Percentiles rank a stretch among this genome's conserved stretches.
These are phyloP conservation scores for Teunomyces panamensis DNA, from an alignment of 805 yeast species.

Conservation along the genomic window DNA sequence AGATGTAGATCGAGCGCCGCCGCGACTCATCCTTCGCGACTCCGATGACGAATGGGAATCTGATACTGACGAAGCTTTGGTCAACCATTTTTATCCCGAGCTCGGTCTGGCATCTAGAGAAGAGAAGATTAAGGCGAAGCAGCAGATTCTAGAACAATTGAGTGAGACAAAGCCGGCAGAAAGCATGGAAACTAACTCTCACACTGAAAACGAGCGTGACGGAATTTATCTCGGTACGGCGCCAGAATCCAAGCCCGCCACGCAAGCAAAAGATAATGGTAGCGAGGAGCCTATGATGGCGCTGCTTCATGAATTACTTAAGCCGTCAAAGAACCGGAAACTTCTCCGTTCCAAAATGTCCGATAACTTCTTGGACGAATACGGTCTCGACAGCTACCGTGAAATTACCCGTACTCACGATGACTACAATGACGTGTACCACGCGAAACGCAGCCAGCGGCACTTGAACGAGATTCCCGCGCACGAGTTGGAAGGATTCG, in stretches of 20 bases:
- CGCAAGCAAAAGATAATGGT: conserved; percentile 6
- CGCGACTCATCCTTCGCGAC: conserved; percentile 23
- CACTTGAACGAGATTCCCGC: conserved; percentile 23
- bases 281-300: conserved; percentile 11
- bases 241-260: no score
- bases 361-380: conserved; percentile 36
- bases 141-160: conserved; percentile 28
- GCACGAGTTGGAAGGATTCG: conserved; percentile 33
- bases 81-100: conserved; percentile 40
- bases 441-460: conserved; percentile 14
- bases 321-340: conserved; percentile 21
- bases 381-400: conserved; percentile 32
- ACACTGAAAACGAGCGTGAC: conserved; percentile 12
- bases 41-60: conserved; percentile 40
- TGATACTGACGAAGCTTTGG: conserved; percentile 35
- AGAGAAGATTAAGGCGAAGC: conserved; percentile 34
- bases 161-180: conserved; percentile 9
- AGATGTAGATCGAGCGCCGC: conserved; percentile 6
- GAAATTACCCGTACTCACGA: conserved; percentile 22
- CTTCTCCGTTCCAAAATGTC: conserved; percentile 27
- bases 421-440: conserved; percentile 26
- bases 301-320: conserved; percentile 20
- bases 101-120: conserved; percentile 34
- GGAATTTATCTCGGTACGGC: conserved; percentile 38
- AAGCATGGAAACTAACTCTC: neutral